Evolutionary conservation across 2,329 filamentous ascomycete species (phyloP), one percentile per base, ranked within the genome.

Genomic region (Sporothrix brasiliensis): DNA sequence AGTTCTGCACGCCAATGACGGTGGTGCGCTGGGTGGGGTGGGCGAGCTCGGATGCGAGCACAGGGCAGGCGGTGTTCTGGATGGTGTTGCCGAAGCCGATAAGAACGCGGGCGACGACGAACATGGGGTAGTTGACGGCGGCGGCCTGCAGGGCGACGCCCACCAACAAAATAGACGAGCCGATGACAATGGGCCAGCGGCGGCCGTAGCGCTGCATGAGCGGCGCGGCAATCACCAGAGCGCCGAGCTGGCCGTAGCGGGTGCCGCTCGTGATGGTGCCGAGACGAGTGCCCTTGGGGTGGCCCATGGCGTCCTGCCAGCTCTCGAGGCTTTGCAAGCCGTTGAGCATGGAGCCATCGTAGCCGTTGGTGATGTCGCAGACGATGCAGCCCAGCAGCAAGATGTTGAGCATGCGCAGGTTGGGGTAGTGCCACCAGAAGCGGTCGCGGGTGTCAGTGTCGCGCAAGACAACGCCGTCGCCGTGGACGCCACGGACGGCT

Each of bases 21-120:
- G 88, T 83, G 16, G 92, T 92, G 78, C 92, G 87, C 75, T 94
- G 94, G 70, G 85, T 86, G 1, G 92, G 92, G 77, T 94, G 92
- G 4, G 90, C 89, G 30, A 94, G 84, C 76, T 95, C 92, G 10
- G 66, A 74, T n/a, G 72, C 50, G 30, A 74, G 60, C 41, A 58
- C 56, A 0, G 71, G 69, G 11, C 70, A 63, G 6, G 68, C 67
- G 79, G 80, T 81, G 47, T 77, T 77, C 70, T 82, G 73, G 69
- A 82, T 79, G 53, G 83, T 80, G 70, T 87, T 85, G 34, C 86
- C 89, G 21, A 90, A 77, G 69, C 91, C 91, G 39, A 91, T 89
- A 68, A 94, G 82, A 73, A 86, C 86, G 50, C 92, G 85, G 14
- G 92, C 92, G 49, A 88, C 83, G 76, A 91, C 92, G 24, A 94